Base-by-base conservation (phyloP, 2,329 filamentous ascomycete genomes). In the Alternaria infectoria region DNA sequence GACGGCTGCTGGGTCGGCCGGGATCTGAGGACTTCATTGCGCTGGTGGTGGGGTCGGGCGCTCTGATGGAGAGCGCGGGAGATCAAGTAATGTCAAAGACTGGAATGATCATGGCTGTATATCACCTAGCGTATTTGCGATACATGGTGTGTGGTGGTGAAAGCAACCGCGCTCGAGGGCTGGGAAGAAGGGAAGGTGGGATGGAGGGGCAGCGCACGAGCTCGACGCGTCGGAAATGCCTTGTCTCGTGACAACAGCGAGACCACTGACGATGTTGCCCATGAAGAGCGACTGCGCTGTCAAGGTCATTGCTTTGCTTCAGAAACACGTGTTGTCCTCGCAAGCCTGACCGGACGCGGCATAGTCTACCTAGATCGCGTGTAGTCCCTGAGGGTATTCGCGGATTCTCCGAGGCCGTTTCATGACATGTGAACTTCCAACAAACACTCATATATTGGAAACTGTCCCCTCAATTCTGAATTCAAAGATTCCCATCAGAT, bases 1-100 rank as follows among this genome's bases (percentile, higher is more conserved):
- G 77, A 57, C 76, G 76, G 64, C 73, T 79, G 67, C 70, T 78
- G 55, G 78, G 76, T 13, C 78, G 72, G 25, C 65, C 64, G 50
- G 74, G 71, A 17, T 78, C 76, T 46, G 73, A 71, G 6, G 76
- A 69, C 65, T 68, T 74, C 76, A 79, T 79, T n/a, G 17, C 13
- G 51, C 28, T 59, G 40, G 40, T 40, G 7, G 23, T n/a, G 9
- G 23, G 17, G 30, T 5, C 11, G 28, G 3, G 13, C 1, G 49
- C 15, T n/a, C 9, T 28, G 6, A 8, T 21, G 21, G 12, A 50
- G 12, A 10, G 23, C 5, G 13, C 21, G 3, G 12, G 30, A n/a
- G 15, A 10, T 59, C 50, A 62, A 47, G 57, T 52, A 9, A 50
- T 30, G 8, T 36, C 46, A n/a, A 40, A 46, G 25, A n/a, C n/a